Percentiles rank a stretch among this genome's conserved stretches.
phyloP scores from a whole-genome alignment of 352 stramenopile species.

The Pythium myriotylum region DNA sequence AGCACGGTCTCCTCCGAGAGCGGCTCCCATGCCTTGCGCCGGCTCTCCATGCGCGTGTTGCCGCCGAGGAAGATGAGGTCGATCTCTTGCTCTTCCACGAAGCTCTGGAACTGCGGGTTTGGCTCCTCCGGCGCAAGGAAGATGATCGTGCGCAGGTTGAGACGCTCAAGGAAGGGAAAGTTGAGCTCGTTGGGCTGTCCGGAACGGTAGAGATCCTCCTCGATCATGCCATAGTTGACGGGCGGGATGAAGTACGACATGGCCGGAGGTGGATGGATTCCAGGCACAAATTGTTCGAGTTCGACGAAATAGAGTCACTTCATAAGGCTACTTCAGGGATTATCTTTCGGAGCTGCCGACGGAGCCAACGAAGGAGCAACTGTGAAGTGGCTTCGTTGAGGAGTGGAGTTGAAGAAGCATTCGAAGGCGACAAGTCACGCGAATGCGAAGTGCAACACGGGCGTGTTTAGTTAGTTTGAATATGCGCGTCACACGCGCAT shows the following conservation, averaged over 20 bases:
- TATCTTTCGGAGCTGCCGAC: no score
- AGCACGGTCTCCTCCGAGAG: constrained; percentile 91
- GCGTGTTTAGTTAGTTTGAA: no score
- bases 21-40: constrained; percentile 85
- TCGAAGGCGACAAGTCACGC: no score
- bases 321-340: no score
- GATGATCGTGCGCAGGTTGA: constrained; percentile 91
- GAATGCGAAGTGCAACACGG: no score
- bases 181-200: constrained; percentile 92
- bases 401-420: no score
- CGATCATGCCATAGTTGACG: constrained; percentile 93
- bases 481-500: no score
- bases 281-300: constrained; percentile 9
- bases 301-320: constrained; percentile 34
- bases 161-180: constrained; percentile 90
- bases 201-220: constrained; percentile 91
- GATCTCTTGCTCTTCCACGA: constrained; percentile 92
- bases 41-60: constrained; percentile 88
- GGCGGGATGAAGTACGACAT: constrained; percentile 94
- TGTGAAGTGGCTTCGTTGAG: no score
- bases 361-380: no score
- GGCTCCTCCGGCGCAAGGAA: constrained; percentile 91
- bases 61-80: constrained; percentile 84
- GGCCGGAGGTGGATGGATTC: no score
- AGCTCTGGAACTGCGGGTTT: constrained; percentile 89